Conservation (phyloP, 163 green algal species). For the Scenedesmus sp. region DNA sequence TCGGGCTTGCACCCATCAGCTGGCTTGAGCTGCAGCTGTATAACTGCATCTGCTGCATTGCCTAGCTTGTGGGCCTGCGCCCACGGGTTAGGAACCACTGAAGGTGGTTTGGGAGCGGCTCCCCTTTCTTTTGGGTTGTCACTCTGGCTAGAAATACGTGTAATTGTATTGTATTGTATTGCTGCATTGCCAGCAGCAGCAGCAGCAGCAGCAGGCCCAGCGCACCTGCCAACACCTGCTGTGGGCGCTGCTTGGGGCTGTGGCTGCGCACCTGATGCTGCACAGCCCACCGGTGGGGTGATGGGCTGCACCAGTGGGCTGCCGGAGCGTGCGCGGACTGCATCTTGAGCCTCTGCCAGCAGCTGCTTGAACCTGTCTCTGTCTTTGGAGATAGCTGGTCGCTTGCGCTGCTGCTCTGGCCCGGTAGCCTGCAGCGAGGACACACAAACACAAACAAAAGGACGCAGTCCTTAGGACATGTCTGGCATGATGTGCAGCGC, state of each 20-base stretch:
- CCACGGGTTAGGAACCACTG: too few relatives aligned
- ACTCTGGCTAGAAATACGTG: too few relatives aligned
- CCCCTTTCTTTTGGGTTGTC: too few relatives aligned
- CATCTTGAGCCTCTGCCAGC: conserved; percentile 44
- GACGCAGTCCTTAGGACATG: too few relatives aligned
- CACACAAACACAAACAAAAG: background rate
- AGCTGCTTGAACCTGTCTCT: conserved; percentile 32
- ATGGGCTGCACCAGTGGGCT: conserved; percentile 21
- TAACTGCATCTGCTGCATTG: background rate
- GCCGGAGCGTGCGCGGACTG: conserved; percentile 9
- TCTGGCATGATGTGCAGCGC: too few relatives aligned
- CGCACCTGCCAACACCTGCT: background rate
- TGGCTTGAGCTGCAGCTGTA: background rate
- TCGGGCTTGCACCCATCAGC: background rate
- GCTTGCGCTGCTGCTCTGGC: background rate
- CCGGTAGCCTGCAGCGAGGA: background rate
- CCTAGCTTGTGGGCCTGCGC: too few relatives aligned
- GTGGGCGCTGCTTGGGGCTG: background rate
- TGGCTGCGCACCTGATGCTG: background rate
- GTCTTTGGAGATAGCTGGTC: background rate
- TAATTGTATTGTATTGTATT: too few relatives aligned
- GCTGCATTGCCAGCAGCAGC: background rate
- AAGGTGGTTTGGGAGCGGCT: too few relatives aligned
- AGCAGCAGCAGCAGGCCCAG: background rate
- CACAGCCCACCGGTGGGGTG: background rate